These are phyloP conservation scores for Bonnemaisonia californica DNA, from an alignment of 31 red algal species.

Conservation along the genomic window DNA sequence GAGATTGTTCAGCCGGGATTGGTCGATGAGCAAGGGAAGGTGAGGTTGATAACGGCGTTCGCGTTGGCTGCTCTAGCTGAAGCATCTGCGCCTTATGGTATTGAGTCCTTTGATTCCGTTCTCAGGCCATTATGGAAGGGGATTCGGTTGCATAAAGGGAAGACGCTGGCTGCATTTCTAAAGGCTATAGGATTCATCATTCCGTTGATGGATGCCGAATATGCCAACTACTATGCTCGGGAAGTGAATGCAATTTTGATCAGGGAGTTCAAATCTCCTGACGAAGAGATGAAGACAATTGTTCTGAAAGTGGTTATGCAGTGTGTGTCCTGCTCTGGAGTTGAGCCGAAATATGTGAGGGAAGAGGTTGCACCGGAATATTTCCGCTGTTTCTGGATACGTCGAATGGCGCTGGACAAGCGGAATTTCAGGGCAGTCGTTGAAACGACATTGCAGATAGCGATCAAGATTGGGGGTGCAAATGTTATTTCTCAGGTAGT, in stretches of 20 bases:
- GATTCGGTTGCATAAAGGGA: constrained; percentile 87
- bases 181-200: constrained; percentile 90
- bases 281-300: constrained; percentile 91
- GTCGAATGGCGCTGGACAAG: constrained; percentile 76
- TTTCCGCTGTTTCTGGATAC: constrained; percentile 93
- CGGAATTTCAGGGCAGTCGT: constrained; percentile 74
- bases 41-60: constrained; percentile 81
- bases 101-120: constrained; percentile 95
- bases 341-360: constrained; percentile 82
- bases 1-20: constrained; percentile 71
- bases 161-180: constrained; percentile 84
- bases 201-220: constrained; percentile 85
- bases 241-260: constrained; percentile 80
- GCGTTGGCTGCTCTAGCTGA: constrained; percentile 86
- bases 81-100: constrained; percentile 90
- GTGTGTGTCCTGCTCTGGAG: constrained; percentile 82
- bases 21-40: constrained; percentile 86
- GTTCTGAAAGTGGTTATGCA: constrained; percentile 93
- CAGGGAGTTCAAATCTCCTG: constrained; percentile 82
- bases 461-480: constrained; percentile 85
- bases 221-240: constrained; percentile 91
- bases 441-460: constrained; percentile 87
- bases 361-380: constrained; percentile 88
- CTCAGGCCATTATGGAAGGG: constrained; percentile 90
- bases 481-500: constrained; percentile 72